Percentiles rank a stretch among this genome's conserved stretches.
phyloP scores from a whole-genome alignment of 352 stramenopile genomes.

The Phytophthora ramorum region DNA sequence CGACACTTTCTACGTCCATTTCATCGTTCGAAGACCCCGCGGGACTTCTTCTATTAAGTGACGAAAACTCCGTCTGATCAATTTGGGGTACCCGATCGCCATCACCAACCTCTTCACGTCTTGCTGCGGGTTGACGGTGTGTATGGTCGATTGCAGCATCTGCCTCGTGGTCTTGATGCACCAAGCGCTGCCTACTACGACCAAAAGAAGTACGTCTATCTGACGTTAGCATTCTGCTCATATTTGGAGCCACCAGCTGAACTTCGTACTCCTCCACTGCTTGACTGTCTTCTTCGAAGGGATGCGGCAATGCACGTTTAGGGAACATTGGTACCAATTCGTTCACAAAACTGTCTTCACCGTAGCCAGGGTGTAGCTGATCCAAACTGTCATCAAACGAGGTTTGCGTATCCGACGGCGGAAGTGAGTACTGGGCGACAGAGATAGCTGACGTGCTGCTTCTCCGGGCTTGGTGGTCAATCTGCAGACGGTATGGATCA shows the following conservation, averaged over 20 bases:
- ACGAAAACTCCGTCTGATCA: constrained; percentile 4
- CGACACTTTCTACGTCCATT: constrained; percentile 11
- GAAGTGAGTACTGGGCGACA: constrained; percentile 64
- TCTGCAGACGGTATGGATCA: constrained; percentile 36
- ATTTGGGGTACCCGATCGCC: not conserved
- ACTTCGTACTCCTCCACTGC: constrained; percentile 42
- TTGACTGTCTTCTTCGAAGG: constrained; percentile 28
- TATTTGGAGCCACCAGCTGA: constrained; percentile 41
- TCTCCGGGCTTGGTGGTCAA: constrained; percentile 32
- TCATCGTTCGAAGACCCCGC: constrained; percentile 18
- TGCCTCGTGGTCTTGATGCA: constrained; percentile 6
- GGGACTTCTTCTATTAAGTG: constrained; percentile 14
- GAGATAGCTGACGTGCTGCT: constrained; percentile 38
- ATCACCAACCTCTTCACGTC: not conserved
- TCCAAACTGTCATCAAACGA: constrained; percentile 65
- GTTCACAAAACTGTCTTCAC: constrained; percentile 61
- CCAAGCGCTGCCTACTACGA: constrained; percentile 21
- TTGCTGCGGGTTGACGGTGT: constrained; percentile 9
- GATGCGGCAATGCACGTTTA: constrained; percentile 10
- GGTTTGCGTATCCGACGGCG: constrained; percentile 64
- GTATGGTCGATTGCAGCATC: constrained; percentile 1
- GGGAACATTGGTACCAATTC: constrained; percentile 72
- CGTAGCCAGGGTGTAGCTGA: constrained; percentile 16
- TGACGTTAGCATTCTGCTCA: constrained; percentile 42
- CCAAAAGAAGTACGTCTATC: constrained; percentile 18